These are phyloP conservation scores for Sporothrix sp. DNA, from an alignment of 2,329 filamentous ascomycete species.

Conservation along the genomic window DNA sequence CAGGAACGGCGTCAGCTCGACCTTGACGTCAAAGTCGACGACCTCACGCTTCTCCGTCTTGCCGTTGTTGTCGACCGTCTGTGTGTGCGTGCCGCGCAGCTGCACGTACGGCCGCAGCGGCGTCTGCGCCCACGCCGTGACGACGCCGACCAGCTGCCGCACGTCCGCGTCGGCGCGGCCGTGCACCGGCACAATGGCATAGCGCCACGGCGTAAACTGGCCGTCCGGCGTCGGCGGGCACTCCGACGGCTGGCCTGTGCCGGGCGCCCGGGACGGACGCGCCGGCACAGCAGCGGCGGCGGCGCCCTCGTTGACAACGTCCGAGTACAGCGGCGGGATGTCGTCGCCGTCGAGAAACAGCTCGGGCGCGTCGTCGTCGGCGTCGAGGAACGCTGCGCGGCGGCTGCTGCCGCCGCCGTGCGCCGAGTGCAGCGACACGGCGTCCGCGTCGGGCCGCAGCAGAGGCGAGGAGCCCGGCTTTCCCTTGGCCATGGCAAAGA, in stretches of 20 bases:
- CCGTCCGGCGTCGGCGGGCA: not conserved
- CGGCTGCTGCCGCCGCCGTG: slow-evolving; percentile 3
- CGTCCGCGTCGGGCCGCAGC: slow-evolving; percentile 19
- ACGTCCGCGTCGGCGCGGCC: not conserved
- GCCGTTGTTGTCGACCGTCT: slow-evolving; percentile 34
- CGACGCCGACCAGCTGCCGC: slow-evolving; percentile 1
- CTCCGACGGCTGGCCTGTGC: not conserved
- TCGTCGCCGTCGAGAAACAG: slow-evolving; percentile 30
- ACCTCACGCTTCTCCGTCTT: slow-evolving; percentile 38
- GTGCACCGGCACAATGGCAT: not conserved
- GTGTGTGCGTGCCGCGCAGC: slow-evolving; percentile 43
- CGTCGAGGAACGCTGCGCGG: not conserved
- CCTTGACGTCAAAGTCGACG: slow-evolving; percentile 49
- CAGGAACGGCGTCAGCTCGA: slow-evolving; percentile 51
- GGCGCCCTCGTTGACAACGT: slow-evolving; percentile 22
- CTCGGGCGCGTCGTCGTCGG: slow-evolving; percentile 26
- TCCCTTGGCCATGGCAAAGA: slow-evolving; percentile 3
- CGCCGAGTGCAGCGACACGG: slow-evolving; percentile 24
- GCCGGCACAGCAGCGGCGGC: not conserved
- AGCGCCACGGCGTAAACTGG: slow-evolving; percentile 3
- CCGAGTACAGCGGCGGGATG: slow-evolving; percentile 38
- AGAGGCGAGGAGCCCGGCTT: slow-evolving; percentile 10
- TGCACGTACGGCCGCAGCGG: slow-evolving; percentile 46
- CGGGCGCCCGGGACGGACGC: slow-evolving; percentile 21
- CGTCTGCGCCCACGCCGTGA: slow-evolving; percentile 28